phyloP scores from a whole-genome alignment of 192 early-diverging fungal species.

The Piromyces finnis region DNA sequence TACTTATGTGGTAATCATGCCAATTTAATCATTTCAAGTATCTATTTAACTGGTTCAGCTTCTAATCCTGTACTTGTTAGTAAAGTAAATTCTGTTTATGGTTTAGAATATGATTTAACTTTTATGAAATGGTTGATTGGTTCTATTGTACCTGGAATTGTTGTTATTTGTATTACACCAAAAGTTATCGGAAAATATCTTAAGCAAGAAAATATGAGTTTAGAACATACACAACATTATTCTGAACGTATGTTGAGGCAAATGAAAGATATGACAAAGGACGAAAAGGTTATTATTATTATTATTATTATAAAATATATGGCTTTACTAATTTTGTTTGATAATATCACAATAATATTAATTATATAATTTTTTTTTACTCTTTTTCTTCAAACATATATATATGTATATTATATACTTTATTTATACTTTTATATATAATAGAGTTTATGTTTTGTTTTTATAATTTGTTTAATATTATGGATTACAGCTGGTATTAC shows the following conservation, averaged over 20 bases:
- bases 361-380: too few species aligned
- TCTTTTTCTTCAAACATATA: too few species aligned
- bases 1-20: background rate
- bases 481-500: conserved; percentile 44
- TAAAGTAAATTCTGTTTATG: conserved; percentile 22
- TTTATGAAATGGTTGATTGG: background rate
- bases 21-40: background rate
- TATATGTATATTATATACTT: too few species aligned
- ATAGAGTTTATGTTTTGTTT: conserved; percentile 18
- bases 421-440: background rate
- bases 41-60: conserved; percentile 42
- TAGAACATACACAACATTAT: conserved; percentile 5
- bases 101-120: conserved; percentile 6
- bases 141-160: background rate
- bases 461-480: conserved; percentile 28
- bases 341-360: too few species aligned
- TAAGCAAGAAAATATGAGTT: background rate
- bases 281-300: conserved; percentile 3
- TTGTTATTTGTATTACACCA: background rate
- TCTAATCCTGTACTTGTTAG: conserved; percentile 54
- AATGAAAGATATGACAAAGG: conserved; percentile 7
- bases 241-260: conserved; percentile 1
- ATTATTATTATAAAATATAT: too few species aligned
- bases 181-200: background rate
- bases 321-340: conserved; percentile 8